phyloP scores from a whole-genome alignment of 495 filamentous ascomycete species.

The Penicillium cataractarum region DNA sequence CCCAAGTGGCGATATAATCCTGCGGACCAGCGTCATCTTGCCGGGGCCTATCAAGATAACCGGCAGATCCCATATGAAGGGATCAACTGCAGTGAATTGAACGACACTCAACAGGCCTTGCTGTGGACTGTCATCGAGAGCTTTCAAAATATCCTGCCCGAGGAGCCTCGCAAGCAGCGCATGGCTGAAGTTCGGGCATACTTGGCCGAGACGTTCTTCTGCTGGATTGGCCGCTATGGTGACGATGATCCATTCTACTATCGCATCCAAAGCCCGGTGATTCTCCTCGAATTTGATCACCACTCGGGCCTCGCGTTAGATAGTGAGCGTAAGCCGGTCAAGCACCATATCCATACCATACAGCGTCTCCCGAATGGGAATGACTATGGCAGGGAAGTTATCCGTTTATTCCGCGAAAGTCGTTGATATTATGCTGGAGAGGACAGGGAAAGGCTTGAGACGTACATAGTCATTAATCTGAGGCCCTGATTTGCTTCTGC shows the following conservation, averaged over 20 bases:
- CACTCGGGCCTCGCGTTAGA: slow-evolving; percentile 77
- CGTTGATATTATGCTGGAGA: no score
- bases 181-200: slow-evolving; percentile 52
- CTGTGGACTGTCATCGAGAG: no score
- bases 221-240: slow-evolving; percentile 70
- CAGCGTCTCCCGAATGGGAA: slow-evolving; percentile 73
- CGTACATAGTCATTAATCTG: no score
- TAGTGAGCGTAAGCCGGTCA: slow-evolving; percentile 69
- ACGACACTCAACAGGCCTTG: slow-evolving; percentile 34
- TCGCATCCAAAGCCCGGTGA: slow-evolving; percentile 71
- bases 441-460: no score
- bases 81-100: slow-evolving; percentile 39
- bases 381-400: slow-evolving; percentile 64
- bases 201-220: slow-evolving; percentile 70
- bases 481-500: no score
- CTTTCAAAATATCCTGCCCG: no score
- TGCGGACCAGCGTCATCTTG: slow-evolving; percentile 77
- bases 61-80: slow-evolving; percentile 75
- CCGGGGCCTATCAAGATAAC: slow-evolving; percentile 77
- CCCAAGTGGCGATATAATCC: no score
- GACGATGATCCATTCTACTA: slow-evolving; percentile 75
- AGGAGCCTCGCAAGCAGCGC: no score
- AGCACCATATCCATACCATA: slow-evolving; percentile 79
- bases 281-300: slow-evolving; percentile 76
- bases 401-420: no score